A percentile compares a stretch with the other conserved stretches of the same genome.
phyloP scores from a whole-genome alignment of 805 yeast genomes.

The Teunomyces panamensis region DNA sequence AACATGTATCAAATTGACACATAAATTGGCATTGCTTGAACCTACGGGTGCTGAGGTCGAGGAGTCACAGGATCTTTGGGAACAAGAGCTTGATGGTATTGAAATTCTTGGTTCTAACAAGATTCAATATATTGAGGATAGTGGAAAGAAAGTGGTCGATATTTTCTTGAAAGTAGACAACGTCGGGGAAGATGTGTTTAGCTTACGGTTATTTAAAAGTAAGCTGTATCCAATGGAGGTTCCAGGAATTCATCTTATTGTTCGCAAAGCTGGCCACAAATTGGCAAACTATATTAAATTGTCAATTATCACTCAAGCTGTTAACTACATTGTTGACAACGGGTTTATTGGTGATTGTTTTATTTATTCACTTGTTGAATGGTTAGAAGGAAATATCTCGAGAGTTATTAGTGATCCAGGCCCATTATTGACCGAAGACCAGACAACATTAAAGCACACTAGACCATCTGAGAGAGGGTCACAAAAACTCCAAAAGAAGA shows the following conservation, averaged over 20 bases:
- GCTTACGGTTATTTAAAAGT: conserved; percentile 25
- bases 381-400: conserved; percentile 65
- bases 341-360: conserved; percentile 66
- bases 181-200: conserved; percentile 15
- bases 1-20: conserved; percentile 52
- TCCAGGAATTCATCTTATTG: conserved; percentile 62
- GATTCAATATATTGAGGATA: conserved; percentile 21
- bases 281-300: conserved; percentile 70
- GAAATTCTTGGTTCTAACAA: conserved; percentile 54
- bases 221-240: conserved; percentile 58
- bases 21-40: conserved; percentile 20
- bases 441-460: conserved; percentile 7
- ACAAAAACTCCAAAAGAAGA: not conserved
- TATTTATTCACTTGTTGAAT: conserved; percentile 67
- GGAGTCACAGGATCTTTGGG: conserved; percentile 55
- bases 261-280: conserved; percentile 41
- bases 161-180: conserved; percentile 22
- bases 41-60: conserved; percentile 11
- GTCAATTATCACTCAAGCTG: conserved; percentile 49
- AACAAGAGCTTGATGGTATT: conserved; percentile 70
- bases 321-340: conserved; percentile 41
- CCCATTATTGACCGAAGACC: conserved; percentile 36
- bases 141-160: conserved; percentile 32
- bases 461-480: not conserved
- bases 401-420: conserved; percentile 73